Percentiles rank a stretch among this genome's conserved stretches.
These are phyloP conservation scores for Fusarium goolgardi DNA, from an alignment of 2,329 filamentous ascomycete species.

Conservation along the genomic window DNA sequence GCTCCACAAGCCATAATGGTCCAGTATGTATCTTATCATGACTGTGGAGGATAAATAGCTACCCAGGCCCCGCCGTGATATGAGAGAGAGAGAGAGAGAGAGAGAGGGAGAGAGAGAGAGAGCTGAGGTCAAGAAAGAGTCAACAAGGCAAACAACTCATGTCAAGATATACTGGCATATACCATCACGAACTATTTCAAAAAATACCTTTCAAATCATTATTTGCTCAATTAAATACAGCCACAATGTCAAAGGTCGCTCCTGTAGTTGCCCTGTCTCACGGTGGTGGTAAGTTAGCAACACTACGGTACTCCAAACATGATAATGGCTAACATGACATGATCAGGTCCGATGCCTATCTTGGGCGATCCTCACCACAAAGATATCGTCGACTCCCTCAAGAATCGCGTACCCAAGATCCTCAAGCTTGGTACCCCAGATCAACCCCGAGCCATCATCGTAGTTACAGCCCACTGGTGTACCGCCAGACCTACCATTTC, in stretches of 20 bases:
- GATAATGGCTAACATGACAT: neutral
- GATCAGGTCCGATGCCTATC: constrained; percentile 65
- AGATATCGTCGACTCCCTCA: constrained; percentile 63
- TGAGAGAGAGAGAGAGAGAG: neutral
- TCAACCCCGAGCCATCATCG: constrained; percentile 63
- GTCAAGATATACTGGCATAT: constrained; percentile 19
- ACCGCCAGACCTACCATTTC: constrained; percentile 63
- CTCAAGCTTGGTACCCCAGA: constrained; percentile 64
- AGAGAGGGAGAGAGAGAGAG: neutral
- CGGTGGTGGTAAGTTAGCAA: constrained; percentile 55
- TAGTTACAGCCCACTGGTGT: constrained; percentile 70
- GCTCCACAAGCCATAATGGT: constrained; percentile 41
- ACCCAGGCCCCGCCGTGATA: constrained; percentile 15
- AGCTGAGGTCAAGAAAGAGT: neutral
- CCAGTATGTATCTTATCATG: constrained; percentile 18
- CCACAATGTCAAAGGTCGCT: constrained; percentile 55
- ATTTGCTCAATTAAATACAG: constrained; percentile 7
- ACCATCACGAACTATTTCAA: constrained; percentile 18
- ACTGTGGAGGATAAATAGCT: constrained; percentile 34
- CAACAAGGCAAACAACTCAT: constrained; percentile 16
- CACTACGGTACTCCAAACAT: neutral
- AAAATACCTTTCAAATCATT: neutral
- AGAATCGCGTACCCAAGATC: constrained; percentile 64
- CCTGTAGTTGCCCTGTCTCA: constrained; percentile 63
- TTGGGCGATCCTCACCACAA: constrained; percentile 66